phyloP scores from a whole-genome alignment of 2,329 filamentous ascomycete species.

The Curvularia sp. region DNA sequence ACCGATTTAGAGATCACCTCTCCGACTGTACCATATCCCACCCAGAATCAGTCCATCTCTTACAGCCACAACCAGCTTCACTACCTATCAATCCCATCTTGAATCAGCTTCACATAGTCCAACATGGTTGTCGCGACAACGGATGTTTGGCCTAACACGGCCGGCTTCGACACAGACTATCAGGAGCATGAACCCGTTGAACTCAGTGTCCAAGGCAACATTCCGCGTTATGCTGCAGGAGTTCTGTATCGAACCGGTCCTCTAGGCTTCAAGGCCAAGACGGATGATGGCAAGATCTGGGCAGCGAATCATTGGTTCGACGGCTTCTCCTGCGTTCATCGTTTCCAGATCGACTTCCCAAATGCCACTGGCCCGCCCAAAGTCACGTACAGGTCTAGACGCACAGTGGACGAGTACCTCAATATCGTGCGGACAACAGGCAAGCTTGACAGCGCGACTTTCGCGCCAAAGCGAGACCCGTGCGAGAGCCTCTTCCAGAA shows the following conservation, averaged over 20 bases:
- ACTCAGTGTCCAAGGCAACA: conserved; percentile 67
- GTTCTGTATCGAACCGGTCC: conserved; percentile 72
- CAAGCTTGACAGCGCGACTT: conserved; percentile 63
- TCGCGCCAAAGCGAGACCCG: conserved; percentile 75
- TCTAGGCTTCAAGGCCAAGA: conserved; percentile 68
- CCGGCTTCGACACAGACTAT: conserved; percentile 67
- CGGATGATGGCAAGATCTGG: conserved; percentile 64
- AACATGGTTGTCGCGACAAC: conserved; percentile 22
- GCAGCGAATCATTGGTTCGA: conserved; percentile 81
- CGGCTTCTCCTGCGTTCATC: conserved; percentile 73
- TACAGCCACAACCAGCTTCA: neutral
- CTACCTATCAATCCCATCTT: neutral
- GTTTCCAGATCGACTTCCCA: conserved; percentile 69
- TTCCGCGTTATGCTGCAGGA: conserved; percentile 75
- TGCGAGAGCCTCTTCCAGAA: conserved; percentile 78
- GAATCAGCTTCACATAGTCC: neutral
- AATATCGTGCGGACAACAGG: conserved; percentile 68
- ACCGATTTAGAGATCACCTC: neutral
- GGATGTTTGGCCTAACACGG: conserved; percentile 41
- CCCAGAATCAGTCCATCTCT: neutral
- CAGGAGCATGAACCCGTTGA: conserved; percentile 71
- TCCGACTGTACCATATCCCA: neutral
- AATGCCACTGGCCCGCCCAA: conserved; percentile 43
- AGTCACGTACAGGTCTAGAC: conserved; percentile 75
- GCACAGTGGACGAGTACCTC: conserved; percentile 69